Evolutionary conservation across 129 eudicot genomes (phyloP), one percentile per base, ranked within the genome.

Genomic region (Heracleum sosnowskyi): DNA sequence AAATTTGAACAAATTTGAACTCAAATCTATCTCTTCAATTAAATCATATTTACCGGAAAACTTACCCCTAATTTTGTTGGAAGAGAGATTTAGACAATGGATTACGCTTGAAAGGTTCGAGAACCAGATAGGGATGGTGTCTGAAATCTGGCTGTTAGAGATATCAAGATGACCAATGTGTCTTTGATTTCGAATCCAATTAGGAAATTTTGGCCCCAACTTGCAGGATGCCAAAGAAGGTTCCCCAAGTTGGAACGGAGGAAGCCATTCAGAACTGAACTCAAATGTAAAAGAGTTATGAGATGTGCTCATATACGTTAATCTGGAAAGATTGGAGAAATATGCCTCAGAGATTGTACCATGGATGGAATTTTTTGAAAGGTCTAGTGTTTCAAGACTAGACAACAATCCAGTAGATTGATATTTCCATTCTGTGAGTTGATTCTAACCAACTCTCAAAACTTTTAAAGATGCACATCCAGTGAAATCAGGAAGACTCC

Each of bases 181-280:
- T 15, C 26, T 78, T 22, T 80, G 84, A 16, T 73, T 85, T 17
- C 26, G 49, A 63, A 88, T 79, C 91, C 87, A 88, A 0, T 34
- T 62, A 1, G 91, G 89, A 15, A 85, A 85, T 18, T 4, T 17
- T 46, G 84, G 85, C 0, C 91, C 89, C 37, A 88, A 18, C 17
- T 76, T 85, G 79, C 84, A 80, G 28, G 73, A 22, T 18, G 42
- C 46, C 64, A 85, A 42, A 22, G 18, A 9, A 34, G 83, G 40
- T 4, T 0, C 8, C 0, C 1, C 4, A 36, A 26, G 79, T 37
- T 39, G 60, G 72, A 46, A 80, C 81, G 33, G 84, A 81, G 37
- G 84, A 55, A 78, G 13, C 86, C 86, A 80, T 10, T 64, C 16
- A 0, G 73, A 6, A 37, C 80, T 77, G 7, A 29, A 26, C 15